Evolutionary conservation across 1,284 basidiomycete genomes (phyloP).

Genomic region (Ustilago trichophora): DNA sequence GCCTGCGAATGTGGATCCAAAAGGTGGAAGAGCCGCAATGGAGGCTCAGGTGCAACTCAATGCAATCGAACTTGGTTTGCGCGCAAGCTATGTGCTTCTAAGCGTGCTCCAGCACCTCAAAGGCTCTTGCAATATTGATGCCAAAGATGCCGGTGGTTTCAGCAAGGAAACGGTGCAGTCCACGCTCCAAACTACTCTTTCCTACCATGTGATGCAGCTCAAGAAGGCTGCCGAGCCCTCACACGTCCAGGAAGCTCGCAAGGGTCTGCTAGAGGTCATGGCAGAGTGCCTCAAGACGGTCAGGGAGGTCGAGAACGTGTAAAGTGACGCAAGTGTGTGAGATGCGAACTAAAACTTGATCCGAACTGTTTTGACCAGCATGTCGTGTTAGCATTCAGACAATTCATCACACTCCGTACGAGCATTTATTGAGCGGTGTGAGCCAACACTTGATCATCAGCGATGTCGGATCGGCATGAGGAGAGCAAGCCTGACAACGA

Average conservation of each 20-base stretch:
- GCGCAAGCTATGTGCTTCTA: constrained; percentile 33
- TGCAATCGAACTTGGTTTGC: constrained; percentile 23
- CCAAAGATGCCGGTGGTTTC: not conserved
- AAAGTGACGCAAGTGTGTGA: constrained; percentile 23
- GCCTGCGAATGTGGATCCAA: not conserved
- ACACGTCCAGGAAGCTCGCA: constrained; percentile 28
- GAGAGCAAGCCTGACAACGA: too few relatives aligned
- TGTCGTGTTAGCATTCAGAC: not conserved
- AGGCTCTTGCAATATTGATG: too few relatives aligned
- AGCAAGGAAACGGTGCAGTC: constrained; percentile 5
- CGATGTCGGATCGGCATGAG: too few relatives aligned
- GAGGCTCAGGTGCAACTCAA: constrained; percentile 27
- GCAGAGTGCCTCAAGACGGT: constrained; percentile 29
- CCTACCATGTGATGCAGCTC: constrained; percentile 16
- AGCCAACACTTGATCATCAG: too few relatives aligned
- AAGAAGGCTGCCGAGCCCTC: constrained; percentile 2
- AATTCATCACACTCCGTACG: too few relatives aligned
- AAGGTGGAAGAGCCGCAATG: not conserved
- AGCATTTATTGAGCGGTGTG: too few relatives aligned
- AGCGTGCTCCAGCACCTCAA: constrained; percentile 20
- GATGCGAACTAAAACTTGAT: not conserved
- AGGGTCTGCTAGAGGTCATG: constrained; percentile 22
- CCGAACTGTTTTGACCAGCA: not conserved
- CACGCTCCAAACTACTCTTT: constrained; percentile 12
- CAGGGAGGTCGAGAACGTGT: constrained; percentile 2